Conservation (phyloP, 768 basidiomycete species). For the Phaeolepiota aurea region DNA sequence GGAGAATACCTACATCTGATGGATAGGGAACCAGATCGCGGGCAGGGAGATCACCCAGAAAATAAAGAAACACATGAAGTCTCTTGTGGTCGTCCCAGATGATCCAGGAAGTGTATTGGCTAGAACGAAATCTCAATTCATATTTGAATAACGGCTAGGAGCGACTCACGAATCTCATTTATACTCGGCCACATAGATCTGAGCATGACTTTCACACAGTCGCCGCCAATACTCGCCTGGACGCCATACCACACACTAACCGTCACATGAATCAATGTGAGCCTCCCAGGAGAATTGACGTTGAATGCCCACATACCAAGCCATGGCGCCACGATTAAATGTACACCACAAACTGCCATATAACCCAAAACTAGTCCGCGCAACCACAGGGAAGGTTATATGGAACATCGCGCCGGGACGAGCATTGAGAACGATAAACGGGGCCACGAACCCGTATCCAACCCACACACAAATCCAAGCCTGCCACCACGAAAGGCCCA, state of each 20-base stretch:
- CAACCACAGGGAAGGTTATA: constrained; percentile 68
- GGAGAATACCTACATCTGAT: constrained; percentile 51
- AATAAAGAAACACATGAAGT: constrained; percentile 78
- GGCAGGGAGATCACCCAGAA: constrained; percentile 80
- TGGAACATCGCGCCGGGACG: constrained; percentile 73
- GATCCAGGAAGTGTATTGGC: constrained; percentile 67
- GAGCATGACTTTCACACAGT: constrained; percentile 68
- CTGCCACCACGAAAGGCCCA: constrained; percentile 77
- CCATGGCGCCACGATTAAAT: constrained; percentile 68
- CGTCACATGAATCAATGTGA: background rate
- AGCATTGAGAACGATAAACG: constrained; percentile 72
- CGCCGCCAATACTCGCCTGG: constrained; percentile 77
- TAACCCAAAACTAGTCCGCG: constrained; percentile 69
- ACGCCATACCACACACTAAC: constrained; percentile 70
- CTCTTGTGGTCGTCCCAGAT: constrained; percentile 66
- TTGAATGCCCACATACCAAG: constrained; percentile 39
- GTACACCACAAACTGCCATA: constrained; percentile 77
- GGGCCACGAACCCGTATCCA: constrained; percentile 49
- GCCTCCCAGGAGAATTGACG: too few relatives aligned
- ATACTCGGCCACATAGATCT: constrained; percentile 71
- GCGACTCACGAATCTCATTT: constrained; percentile 49
- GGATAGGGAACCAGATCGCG: constrained; percentile 76
- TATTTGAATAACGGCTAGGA: background rate
- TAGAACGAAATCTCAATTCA: too few relatives aligned
- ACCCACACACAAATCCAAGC: constrained; percentile 78